Base-by-base conservation (phyloP, 108 stramenopile species). In the Seminavis robusta region DNA sequence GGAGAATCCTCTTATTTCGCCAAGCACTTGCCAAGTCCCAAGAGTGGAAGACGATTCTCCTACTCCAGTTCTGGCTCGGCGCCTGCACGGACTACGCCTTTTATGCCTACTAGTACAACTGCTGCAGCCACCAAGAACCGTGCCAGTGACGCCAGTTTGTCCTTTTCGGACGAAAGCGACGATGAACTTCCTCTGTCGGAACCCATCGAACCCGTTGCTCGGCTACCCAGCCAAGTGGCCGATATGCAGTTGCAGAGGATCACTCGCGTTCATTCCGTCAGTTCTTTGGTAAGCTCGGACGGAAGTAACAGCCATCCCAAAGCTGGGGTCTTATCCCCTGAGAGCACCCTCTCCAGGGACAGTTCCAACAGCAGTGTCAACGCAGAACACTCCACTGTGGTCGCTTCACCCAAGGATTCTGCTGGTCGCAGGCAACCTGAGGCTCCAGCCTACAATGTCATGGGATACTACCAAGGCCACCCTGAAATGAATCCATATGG, bases 121-220 rank as follows among this genome's bases (percentile, higher is more conserved):
- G 28, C 47, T 23, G 33, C 19, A 48, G 56, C 36, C 21, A 32
- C 28, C 51, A 31, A 59, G 13, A 64, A 44, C 23, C 45, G 45
- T 11, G 75, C 56, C 61, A 65, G 56, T 30, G 71, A 73, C 54
- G 71, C 74, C 0, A 67, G 61, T 44, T 56, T 81, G 4, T 81
- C 80, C 0, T 69, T 81, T 55, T 81, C 80, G 13, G 80, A 81
- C 39, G 80, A 81, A 33, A 72, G 71, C 34, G 74, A 73, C 10
- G 72, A 73, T 20, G 67, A 56, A 5, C 16, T 37, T 15, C 51
- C 46, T 9, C 39, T 32, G 16, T 34, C 13, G 19, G 25, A 24
- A n/a, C 55, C 11, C 6, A 17, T 20, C 17, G 27, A 52, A 15
- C 20, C 13, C 29, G 6, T 24, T 50, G 26, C 46, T 33, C 10